A percentile compares a stretch with the other conserved stretches of the same genome.
Evolutionary conservation across 2,329 filamentous ascomycete genomes (phyloP).

Genomic region (Venturia aucupariae): DNA sequence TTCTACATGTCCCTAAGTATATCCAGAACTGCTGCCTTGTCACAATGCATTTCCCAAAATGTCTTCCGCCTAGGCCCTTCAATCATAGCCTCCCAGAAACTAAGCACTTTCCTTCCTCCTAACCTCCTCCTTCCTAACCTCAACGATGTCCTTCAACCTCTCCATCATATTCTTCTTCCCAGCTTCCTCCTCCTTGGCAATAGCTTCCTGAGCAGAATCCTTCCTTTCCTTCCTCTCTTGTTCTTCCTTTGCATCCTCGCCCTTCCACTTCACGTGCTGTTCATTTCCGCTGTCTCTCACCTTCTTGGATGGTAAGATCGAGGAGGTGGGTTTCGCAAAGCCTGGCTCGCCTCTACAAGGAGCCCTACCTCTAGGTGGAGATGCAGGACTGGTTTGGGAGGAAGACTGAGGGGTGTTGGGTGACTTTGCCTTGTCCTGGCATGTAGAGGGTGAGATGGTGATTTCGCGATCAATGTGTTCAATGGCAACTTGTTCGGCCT

Average conservation of each 20-base stretch:
- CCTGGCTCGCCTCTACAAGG: not conserved
- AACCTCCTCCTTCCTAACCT: not conserved
- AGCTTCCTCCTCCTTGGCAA: not conserved
- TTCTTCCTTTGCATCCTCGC: not conserved
- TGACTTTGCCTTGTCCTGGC: not conserved
- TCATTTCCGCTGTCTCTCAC: not conserved
- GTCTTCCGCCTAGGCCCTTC: too few species aligned
- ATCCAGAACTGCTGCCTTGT: too few species aligned
- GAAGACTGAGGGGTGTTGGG: not conserved
- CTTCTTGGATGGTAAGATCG: not conserved
- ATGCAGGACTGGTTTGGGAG: not conserved
- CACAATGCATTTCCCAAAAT: too few species aligned
- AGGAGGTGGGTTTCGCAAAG: not conserved
- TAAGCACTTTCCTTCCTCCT: not conserved
- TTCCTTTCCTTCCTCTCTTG: not conserved
- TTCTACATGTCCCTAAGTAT: too few species aligned
- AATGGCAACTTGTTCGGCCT: not conserved
- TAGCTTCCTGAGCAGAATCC: not conserved
- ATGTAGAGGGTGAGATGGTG: not conserved
- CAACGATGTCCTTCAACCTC: conserved; percentile 4
- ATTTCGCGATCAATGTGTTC: not conserved
- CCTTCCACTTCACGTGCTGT: not conserved
- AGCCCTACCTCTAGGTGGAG: not conserved
- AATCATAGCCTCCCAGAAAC: too few species aligned
- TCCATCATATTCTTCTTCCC: conserved; percentile 7